These are phyloP conservation scores for Botryotinia narcissicola DNA, from an alignment of 2,329 filamentous ascomycete species.

Conservation along the genomic window DNA sequence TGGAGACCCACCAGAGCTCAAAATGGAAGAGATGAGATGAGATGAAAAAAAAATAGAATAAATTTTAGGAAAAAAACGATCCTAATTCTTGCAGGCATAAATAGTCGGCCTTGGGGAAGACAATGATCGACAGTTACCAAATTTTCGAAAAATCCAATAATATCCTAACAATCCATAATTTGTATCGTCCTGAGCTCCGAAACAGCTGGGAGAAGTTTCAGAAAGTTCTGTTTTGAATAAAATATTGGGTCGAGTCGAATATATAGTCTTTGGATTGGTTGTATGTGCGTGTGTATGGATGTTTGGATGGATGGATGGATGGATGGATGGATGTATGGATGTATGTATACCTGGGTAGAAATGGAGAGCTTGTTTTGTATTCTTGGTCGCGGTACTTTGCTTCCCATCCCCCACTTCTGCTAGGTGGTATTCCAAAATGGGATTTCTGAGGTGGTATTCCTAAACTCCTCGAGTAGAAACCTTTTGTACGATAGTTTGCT, in stretches of 20 bases:
- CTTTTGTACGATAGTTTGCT: background rate
- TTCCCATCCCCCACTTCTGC: constrained; percentile 9
- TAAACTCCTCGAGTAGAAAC: background rate
- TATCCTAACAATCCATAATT: background rate
- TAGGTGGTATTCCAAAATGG: constrained; percentile 1
- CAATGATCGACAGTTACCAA: constrained; percentile 2
- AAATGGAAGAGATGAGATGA: background rate
- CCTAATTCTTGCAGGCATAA: background rate
- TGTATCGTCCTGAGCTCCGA: background rate
- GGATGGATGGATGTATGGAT: background rate
- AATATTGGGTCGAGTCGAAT: background rate
- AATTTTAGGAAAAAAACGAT: background rate
- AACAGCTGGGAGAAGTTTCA: background rate
- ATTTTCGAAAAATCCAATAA: background rate
- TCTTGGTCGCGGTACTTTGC: background rate
- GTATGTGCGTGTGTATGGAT: background rate
- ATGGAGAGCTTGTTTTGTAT: background rate
- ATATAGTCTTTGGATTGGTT: background rate
- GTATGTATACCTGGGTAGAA: background rate
- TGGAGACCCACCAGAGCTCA: background rate
- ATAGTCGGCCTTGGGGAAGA: background rate
- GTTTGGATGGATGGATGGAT: background rate
- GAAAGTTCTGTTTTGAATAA: background rate
- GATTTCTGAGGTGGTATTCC: background rate
- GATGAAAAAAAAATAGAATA: background rate